Evolutionary conservation across 805 yeast genomes (phyloP), one percentile per base, ranked within the genome.

Genomic region (Zygoascus biomembranicola): DNA sequence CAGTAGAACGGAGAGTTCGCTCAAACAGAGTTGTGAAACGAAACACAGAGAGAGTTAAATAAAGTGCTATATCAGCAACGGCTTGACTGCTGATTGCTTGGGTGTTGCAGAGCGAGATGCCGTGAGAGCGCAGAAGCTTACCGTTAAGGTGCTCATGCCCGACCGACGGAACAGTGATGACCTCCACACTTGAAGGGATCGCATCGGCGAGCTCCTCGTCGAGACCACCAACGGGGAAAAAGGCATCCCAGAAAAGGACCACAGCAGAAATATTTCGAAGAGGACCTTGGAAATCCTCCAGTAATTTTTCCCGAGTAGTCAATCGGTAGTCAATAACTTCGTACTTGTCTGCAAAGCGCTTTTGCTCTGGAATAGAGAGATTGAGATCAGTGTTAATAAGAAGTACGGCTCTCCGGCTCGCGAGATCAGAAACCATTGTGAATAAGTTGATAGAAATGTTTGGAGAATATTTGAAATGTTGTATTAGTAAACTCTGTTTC

Each of bases 31-130:
- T 66, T 55, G 80, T 79, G 65, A 76, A 75, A 58, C 94, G 74
- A 70, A 83, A 84, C 20, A 81, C 76, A 41, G 80, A 75, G 54
- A 86, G 64, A 0, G 85, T 70, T 58, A 82, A 73, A 61, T 71
- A 76, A 46, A 85, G 68, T 2, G 84, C 92, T 54, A 82, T 69
- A 57, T 87, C 95, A 2, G 90, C 86, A 28, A 87, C 95, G 14
- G 85, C 84, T 43, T 74, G 79, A 1, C 86, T 79, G 0, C 85
- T 81, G 19, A 60, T 44, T 1, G 60, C 59, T 42, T 73, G 70
- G 52, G 81, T 82, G 62, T 87, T 84, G 55, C 86, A 79, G 55
- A 87, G 71, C 8, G 69, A 61, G 28, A 87, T 78, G 13, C 76
- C 77, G 35, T 68, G 71, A 19, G 65, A 61, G 31, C 70, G 66